Evolutionary conservation across 2,329 filamentous ascomycete species (phyloP).

Genomic region (Acrodontium crateriforme): DNA sequence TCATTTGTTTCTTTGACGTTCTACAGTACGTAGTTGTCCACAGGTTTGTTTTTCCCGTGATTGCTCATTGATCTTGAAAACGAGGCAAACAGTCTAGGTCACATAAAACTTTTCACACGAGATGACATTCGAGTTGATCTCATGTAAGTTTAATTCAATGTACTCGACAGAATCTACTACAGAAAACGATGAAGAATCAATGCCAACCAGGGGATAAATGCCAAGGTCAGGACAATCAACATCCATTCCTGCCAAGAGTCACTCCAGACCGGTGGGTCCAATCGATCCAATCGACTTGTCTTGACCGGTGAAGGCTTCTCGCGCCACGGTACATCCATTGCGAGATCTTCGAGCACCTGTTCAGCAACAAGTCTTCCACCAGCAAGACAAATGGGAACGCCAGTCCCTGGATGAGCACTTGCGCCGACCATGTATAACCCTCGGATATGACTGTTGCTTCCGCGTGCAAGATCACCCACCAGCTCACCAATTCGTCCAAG

Average conservation of each 20-base stretch:
- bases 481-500: slow-evolving; percentile 13
- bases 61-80: no score
- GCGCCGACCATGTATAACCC: slow-evolving; percentile 60
- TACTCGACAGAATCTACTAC: no score
- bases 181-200: no score
- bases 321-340: slow-evolving; percentile 28
- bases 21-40: no score
- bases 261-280: slow-evolving; percentile 15
- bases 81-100: no score
- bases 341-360: slow-evolving; percentile 33
- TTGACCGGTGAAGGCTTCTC: no score
- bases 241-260: slow-evolving; percentile 13
- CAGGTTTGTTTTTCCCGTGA: no score
- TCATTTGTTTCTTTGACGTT: no score
- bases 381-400: slow-evolving; percentile 59
- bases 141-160: no score
- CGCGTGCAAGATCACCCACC: slow-evolving; percentile 12
- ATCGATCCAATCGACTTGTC: slow-evolving; percentile 15
- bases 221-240: slow-evolving; percentile 9
- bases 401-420: slow-evolving; percentile 61
- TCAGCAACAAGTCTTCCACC: slow-evolving; percentile 50
- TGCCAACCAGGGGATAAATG: slow-evolving; percentile 7
- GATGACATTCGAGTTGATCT: no score
- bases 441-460: slow-evolving; percentile 25
- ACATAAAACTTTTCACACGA: no score